Conservation (phyloP, 2,329 filamentous ascomycete species). For the Microdochium paspali region DNA sequence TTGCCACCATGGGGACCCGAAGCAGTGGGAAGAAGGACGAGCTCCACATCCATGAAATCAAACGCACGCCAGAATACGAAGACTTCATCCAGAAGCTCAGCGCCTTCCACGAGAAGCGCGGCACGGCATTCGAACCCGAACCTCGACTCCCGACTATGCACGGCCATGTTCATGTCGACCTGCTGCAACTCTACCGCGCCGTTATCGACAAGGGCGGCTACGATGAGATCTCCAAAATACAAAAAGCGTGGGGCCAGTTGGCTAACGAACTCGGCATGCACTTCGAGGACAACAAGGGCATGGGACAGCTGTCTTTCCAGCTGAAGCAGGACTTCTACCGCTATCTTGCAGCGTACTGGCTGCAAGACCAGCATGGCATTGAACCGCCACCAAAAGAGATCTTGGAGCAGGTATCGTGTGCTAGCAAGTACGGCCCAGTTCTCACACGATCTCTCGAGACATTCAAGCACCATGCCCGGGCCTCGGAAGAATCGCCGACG, state of each 20-base stretch:
- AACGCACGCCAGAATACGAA: slow-evolving; percentile 61
- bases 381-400: slow-evolving; percentile 84
- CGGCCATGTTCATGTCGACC: slow-evolving; percentile 65
- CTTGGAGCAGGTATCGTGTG: slow-evolving; percentile 64
- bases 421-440: slow-evolving; percentile 75
- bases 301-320: slow-evolving; percentile 73
- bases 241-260: slow-evolving; percentile 76
- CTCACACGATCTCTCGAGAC: slow-evolving; percentile 72
- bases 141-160: slow-evolving; percentile 56
- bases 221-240: slow-evolving; percentile 73
- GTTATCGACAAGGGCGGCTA: slow-evolving; percentile 75
- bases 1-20: neutral
- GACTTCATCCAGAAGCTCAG: slow-evolving; percentile 68
- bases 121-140: slow-evolving; percentile 69
- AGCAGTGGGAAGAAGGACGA: slow-evolving; percentile 11
- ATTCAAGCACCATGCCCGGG: slow-evolving; percentile 48
- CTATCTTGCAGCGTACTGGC: slow-evolving; percentile 81
- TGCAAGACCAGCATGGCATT: slow-evolving; percentile 64
- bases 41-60: slow-evolving; percentile 31
- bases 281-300: slow-evolving; percentile 52
- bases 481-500: slow-evolving; percentile 49
- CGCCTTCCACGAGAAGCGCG: slow-evolving; percentile 69
- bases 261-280: slow-evolving; percentile 68
- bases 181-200: slow-evolving; percentile 69
- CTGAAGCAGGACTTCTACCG: slow-evolving; percentile 87